Percentiles rank a stretch among this genome's conserved stretches.
Evolutionary conservation across 257 asterid species (phyloP).

Genomic region (Solanum virginianum): DNA sequence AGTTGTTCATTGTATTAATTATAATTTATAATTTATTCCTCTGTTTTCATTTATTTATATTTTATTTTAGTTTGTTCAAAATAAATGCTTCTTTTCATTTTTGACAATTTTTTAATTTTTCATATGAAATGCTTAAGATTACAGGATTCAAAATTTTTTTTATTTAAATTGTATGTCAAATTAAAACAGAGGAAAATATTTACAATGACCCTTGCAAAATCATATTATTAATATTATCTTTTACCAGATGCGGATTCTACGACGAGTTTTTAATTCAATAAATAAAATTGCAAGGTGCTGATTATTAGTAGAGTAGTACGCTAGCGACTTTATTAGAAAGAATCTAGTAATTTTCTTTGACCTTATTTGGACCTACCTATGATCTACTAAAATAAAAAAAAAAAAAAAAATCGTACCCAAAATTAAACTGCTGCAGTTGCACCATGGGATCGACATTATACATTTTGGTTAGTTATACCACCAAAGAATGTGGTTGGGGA

Average conservation of each 20-base stretch:
- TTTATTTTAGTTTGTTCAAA: no score
- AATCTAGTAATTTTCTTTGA: neutral
- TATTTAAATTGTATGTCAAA: no score
- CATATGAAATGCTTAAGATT: no score
- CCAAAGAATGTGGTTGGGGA: no score
- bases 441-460: neutral
- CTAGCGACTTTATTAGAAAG: neutral
- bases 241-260: neutral
- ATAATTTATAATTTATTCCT: no score
- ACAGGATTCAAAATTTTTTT: no score
- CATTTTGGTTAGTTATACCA: no score
- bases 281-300: neutral
- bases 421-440: neutral
- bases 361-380: neutral
- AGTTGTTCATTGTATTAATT: no score
- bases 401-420: neutral
- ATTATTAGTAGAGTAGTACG: neutral
- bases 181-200: no score
- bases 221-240: neutral
- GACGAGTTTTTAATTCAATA: neutral
- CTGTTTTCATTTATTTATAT: no score
- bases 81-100: no score
- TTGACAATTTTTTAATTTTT: no score
- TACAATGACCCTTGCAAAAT: neutral
- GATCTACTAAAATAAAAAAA: neutral